Conservation (phyloP, 2,329 filamentous ascomycete species). For the Lizonia empirigonia region DNA sequence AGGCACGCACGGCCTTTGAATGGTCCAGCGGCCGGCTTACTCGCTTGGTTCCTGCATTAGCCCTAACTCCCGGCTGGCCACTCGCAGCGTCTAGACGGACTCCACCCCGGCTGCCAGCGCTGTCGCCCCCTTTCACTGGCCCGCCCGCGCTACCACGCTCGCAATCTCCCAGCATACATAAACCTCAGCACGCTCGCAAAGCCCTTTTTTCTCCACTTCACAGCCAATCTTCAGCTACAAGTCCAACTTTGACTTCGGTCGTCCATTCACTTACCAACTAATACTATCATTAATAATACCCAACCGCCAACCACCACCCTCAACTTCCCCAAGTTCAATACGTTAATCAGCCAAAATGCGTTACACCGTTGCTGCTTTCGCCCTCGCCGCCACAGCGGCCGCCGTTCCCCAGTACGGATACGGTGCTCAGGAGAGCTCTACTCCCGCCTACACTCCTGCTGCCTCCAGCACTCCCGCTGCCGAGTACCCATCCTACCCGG, state of each 20-base stretch:
- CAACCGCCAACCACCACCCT: constrained; percentile 26
- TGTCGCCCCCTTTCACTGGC: constrained; percentile 40
- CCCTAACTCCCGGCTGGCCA: constrained; percentile 37
- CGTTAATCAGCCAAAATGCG: constrained; percentile 49
- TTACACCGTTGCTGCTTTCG: constrained; percentile 43
- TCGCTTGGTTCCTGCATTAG: constrained; percentile 47
- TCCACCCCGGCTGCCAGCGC: constrained; percentile 35
- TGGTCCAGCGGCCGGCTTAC: constrained; percentile 35
- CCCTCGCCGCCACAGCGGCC: constrained; percentile 40
- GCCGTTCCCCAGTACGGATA: constrained; percentile 42
- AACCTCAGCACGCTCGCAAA: constrained; percentile 28
- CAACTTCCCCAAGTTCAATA: constrained; percentile 38
- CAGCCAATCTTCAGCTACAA: constrained; percentile 47
- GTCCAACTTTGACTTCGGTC: constrained; percentile 48
- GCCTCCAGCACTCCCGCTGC: constrained; percentile 20
- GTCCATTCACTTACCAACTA: constrained; percentile 51
- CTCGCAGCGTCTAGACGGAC: constrained; percentile 32
- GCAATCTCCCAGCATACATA: constrained; percentile 50
- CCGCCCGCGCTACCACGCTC: constrained; percentile 43
- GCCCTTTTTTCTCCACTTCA: constrained; percentile 40
- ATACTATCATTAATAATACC: constrained; percentile 49
- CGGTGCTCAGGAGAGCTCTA: constrained; percentile 21
- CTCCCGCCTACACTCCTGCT: constrained; percentile 32
- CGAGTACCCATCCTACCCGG: constrained; percentile 25
- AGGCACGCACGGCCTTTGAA: constrained; percentile 31